Evolutionary conservation across 1,139 yeast genomes (phyloP).

Genomic region (Nadsonia commutata): DNA sequence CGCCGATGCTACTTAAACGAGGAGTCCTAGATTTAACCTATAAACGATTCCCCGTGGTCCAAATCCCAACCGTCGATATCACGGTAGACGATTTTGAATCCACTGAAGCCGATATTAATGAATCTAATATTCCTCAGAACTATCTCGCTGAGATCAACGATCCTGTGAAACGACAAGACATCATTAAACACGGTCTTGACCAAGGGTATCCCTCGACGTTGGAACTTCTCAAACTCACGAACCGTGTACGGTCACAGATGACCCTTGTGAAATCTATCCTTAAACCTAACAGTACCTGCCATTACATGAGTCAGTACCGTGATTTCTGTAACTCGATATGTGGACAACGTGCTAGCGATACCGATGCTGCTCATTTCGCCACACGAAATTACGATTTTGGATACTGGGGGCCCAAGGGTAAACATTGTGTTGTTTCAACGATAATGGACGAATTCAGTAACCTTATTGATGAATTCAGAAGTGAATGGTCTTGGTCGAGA

Average conservation of each 20-base stretch:
- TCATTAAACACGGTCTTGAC: neutral
- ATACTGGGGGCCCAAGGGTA: neutral
- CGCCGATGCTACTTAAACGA: too few relatives aligned
- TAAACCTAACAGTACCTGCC: too few relatives aligned
- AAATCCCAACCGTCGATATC: too few relatives aligned
- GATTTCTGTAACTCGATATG: neutral
- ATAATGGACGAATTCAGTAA: neutral
- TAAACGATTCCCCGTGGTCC: too few relatives aligned
- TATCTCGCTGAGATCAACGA: neutral
- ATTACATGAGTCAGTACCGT: neutral
- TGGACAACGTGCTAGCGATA: neutral
- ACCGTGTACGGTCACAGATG: neutral
- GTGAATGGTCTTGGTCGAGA: neutral
- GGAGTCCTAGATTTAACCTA: too few relatives aligned
- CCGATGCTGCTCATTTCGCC: neutral
- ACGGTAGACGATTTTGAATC: too few relatives aligned
- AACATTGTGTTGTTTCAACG: neutral
- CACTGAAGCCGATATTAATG: too few relatives aligned
- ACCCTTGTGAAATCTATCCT: neutral
- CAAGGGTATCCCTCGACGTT: neutral
- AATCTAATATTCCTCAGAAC: neutral
- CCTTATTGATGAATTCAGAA: neutral
- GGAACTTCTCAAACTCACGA: neutral
- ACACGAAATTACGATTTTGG: neutral
- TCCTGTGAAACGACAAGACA: neutral